Conservation (phyloP, 225 moss, liverwort and hornwort genomes). For the Bryum argenteum region DNA sequence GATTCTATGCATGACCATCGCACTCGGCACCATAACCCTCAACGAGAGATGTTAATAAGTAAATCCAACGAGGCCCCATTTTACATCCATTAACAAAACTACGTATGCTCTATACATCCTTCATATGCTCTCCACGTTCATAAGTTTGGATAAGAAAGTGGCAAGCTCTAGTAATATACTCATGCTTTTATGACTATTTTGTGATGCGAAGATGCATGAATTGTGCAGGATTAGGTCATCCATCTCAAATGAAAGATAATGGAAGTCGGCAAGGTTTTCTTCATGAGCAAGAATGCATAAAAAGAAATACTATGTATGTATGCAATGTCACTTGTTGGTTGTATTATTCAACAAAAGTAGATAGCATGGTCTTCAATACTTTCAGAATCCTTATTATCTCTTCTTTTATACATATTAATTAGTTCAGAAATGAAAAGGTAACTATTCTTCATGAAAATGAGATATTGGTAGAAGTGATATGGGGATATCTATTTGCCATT, state of each 20-base stretch:
- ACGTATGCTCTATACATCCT: constrained; percentile 10
- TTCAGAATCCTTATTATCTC: too few relatives aligned
- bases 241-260: constrained; percentile 66
- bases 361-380: too few relatives aligned
- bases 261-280: constrained; percentile 54
- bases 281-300: constrained; percentile 63
- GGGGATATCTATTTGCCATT: too few relatives aligned
- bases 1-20: constrained; percentile 40
- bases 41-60: constrained; percentile 51
- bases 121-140: not conserved
- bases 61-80: constrained; percentile 28
- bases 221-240: constrained; percentile 68
- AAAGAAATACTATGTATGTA: constrained; percentile 59
- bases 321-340: not conserved
- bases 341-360: too few relatives aligned
- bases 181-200: not conserved
- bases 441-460: too few relatives aligned
- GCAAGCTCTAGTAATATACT: not conserved
- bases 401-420: too few relatives aligned
- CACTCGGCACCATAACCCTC: constrained; percentile 40
- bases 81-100: constrained; percentile 16
- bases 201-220: constrained; percentile 5
- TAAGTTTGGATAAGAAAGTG: constrained; percentile 11
- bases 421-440: too few relatives aligned
- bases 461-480: too few relatives aligned